Conservation (phyloP, 345 rosid species). For the Arabis alpina region DNA sequence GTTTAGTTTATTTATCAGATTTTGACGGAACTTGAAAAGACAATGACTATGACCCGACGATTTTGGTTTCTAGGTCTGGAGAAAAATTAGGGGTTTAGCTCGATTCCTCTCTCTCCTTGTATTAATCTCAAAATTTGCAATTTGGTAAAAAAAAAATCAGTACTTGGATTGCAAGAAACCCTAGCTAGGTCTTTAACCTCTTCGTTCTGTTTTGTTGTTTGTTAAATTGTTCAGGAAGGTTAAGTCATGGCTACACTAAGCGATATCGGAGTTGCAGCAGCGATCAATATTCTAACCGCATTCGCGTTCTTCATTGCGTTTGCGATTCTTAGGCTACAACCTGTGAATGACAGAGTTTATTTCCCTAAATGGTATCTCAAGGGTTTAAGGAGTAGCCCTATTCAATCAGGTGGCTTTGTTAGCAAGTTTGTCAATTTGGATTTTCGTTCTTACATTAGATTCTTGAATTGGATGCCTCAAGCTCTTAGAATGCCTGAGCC, state of each 20-base stretch:
- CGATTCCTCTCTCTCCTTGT: too few relatives aligned
- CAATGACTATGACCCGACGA: conserved; percentile 3
- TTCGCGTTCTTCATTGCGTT: conserved; percentile 76
- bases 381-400: conserved; percentile 75
- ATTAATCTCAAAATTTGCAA: not conserved
- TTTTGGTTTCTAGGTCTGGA: conserved; percentile 9
- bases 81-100: not conserved
- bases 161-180: conserved; percentile 37
- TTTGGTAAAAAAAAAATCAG: not conserved
- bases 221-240: not conserved
- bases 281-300: conserved; percentile 79
- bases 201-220: not conserved
- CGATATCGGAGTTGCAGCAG: conserved; percentile 85
- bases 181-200: not conserved
- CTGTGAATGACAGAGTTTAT: conserved; percentile 88
- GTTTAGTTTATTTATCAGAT: not conserved
- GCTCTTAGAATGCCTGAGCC: conserved; percentile 94
- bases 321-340: conserved; percentile 85
- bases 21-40: conserved; percentile 16
- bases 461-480: conserved; percentile 91
- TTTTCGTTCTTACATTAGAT: conserved; percentile 66
- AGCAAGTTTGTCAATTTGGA: conserved; percentile 81
- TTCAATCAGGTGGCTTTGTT: conserved; percentile 55
- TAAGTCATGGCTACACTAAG: conserved; percentile 70
- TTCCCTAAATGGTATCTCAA: conserved; percentile 94